Base-by-base conservation (phyloP, 306 rosid species). In the Gynostemma pentaphyllum region DNA sequence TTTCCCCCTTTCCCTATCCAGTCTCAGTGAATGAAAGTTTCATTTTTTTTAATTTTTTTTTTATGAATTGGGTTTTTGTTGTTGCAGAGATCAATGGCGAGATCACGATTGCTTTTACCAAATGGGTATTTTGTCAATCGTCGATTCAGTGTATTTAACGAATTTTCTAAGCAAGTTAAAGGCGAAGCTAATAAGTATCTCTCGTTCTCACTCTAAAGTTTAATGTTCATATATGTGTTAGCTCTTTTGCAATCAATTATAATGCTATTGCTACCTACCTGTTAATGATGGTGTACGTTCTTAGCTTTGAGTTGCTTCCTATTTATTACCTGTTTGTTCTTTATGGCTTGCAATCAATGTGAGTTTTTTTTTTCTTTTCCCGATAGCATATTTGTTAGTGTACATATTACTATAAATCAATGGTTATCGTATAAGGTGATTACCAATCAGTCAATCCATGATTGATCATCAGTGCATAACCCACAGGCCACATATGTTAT, bases 121-220 rank as follows among this genome's bases (percentile, higher is more conserved):
- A 74, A 81, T 54, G 71, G 81, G 37, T 74, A 56, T 63, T 52
- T 27, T 22, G 70, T 45, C 28, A 73, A 68, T 76, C 88, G 86
- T 63, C 72, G 70, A 18, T 86, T 78, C 67, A 82, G 87, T 42
- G 89, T 81, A 36, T 88, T 94, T 82, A 84, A 86, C 55, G 94
- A 86, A 42, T 88, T 88, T 66, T 88, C 99, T 4, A 72, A 79
- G 79, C 70, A 86, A 70, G 42, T 92, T 56, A 84, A 81, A 79
- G 95, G 86, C 62, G 95, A 94, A 84, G 86, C 83, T 22, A 72
- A 72, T 32, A 82, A 79, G 99, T 94, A 81, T 24, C 14, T 37
- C n/a, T 60, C 45, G 16, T 15, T 48, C 11, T 4, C 30, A n/a
- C 68, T 24, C 53, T 28, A 36, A 30, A 39, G 66, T 0, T 71